phyloP scores from a whole-genome alignment of 169 alveolate species.

The Cryptosporidium tyzzeri region DNA sequence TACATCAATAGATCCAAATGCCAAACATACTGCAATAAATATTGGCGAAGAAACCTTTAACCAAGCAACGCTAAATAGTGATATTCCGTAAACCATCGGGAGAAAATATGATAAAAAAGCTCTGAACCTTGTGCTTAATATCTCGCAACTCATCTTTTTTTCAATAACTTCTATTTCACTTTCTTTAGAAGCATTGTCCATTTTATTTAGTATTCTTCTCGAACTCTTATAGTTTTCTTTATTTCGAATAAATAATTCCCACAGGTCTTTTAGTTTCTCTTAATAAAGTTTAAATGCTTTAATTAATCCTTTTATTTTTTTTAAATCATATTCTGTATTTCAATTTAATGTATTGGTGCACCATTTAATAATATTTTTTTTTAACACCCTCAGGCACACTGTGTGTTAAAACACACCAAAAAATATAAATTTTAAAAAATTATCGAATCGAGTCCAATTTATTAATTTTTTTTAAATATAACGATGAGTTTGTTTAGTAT shows the following conservation, averaged over 20 bases:
- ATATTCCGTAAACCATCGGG: slow-evolving; percentile 68
- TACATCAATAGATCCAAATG: slow-evolving; percentile 75
- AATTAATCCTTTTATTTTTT: background rate
- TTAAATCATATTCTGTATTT: background rate
- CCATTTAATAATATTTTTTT: background rate
- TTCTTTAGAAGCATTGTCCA: slow-evolving; percentile 6
- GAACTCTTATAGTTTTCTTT: background rate
- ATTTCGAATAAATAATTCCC: background rate
- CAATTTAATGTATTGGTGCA: slow-evolving; percentile 6
- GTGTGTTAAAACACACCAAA: slow-evolving; percentile 25
- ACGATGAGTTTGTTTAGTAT: background rate
- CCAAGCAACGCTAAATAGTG: slow-evolving; percentile 73
- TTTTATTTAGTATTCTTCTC: background rate
- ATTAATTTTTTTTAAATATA: background rate
- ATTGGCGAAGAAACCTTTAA: slow-evolving; percentile 71
- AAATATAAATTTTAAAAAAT: too few species aligned
- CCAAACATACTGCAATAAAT: slow-evolving; percentile 66
- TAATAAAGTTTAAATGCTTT: background rate
- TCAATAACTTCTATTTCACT: background rate
- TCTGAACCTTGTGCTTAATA: slow-evolving; percentile 63
- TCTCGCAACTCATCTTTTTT: slow-evolving; percentile 16
- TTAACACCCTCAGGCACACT: slow-evolving; percentile 35
- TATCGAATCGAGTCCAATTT: background rate
- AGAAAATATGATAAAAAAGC: slow-evolving; percentile 71
- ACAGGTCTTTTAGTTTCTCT: background rate